These are phyloP conservation scores for Laburnicola sp. DNA, from an alignment of 2,329 filamentous ascomycete species.

Conservation along the genomic window DNA sequence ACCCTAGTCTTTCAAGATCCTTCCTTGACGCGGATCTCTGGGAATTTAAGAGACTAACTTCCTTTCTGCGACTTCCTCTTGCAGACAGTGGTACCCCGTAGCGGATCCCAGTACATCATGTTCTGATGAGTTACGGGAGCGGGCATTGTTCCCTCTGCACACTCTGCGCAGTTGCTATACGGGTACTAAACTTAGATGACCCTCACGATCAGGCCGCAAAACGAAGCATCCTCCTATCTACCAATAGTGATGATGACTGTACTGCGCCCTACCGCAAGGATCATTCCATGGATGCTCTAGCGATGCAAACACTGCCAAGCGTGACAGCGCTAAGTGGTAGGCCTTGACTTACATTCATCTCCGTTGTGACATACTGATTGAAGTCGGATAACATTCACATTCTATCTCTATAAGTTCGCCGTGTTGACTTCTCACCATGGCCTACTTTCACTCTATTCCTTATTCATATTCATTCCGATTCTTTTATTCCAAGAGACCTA, in stretches of 20 bases:
- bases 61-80: too few relatives aligned
- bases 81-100: too few relatives aligned
- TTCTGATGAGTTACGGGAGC: too few relatives aligned
- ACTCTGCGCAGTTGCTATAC: too few relatives aligned
- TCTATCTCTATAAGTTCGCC: background rate
- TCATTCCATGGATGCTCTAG: background rate
- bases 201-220: too few relatives aligned
- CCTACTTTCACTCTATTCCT: background rate
- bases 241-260: background rate
- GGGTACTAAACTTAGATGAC: too few relatives aligned
- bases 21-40: too few relatives aligned
- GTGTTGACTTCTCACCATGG: background rate
- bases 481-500: background rate
- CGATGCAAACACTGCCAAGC: background rate
- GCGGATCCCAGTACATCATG: too few relatives aligned
- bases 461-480: background rate
- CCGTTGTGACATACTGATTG: background rate
- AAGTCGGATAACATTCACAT: background rate
- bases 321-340: background rate
- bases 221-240: background rate
- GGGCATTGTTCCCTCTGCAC: too few relatives aligned
- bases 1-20: too few relatives aligned
- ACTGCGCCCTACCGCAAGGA: background rate
- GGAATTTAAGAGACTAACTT: too few relatives aligned
- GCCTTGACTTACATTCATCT: slow-evolving; percentile 1